Base-by-base conservation (phyloP, 305 asterid species). In the Euphrasia arctica region DNA sequence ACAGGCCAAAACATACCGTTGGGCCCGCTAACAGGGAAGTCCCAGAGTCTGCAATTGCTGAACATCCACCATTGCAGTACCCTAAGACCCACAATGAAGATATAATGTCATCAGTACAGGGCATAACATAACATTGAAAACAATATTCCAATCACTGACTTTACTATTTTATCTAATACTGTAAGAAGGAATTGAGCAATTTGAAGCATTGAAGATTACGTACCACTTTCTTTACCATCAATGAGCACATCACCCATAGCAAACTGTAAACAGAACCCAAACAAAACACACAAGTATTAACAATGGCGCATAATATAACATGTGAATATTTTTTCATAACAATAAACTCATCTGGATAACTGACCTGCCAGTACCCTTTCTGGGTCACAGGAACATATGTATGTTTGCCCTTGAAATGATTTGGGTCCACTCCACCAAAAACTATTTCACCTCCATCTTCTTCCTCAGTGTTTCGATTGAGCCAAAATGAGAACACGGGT, bases 11-110 rank as follows among this genome's bases (percentile, higher is more conserved):
- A 64, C 85, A 65, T 81, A 92, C 98, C 63, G 95, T 77, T 47
- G 98, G 98, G 28, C 98, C 98, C 9, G 98, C 91, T 47, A 92
- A 62, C 64, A 92, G 95, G 69, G 98, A 92, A 59, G 98, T 92
- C 71, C 98, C 98, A 34, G 98, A 89, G 75, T 92, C 98, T 3
- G 97, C 98, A 77, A 92, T 92, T 47, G 97, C 98, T 39, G 97
- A 77, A 74, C 98, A 92, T 76, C 98, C 96, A 55, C 75, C 82
- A 8, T 64, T 60, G 69, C 98, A 91, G 75, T 80, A 89, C 54
- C 92, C 96, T 89, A 65, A 68, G 63, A 58, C 58, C 54, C 60
- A 18, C 9, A 54, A 64, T 27, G 39, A 57, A 9, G 29, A 25
- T n/a, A 54, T 12, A 43, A 8, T 7, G 9, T 39, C 6, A 64